A percentile compares a stretch with the other conserved stretches of the same genome.
These are phyloP conservation scores for Dispira parvispora DNA, from an alignment of 192 early-diverging fungal species.

Conservation along the genomic window DNA sequence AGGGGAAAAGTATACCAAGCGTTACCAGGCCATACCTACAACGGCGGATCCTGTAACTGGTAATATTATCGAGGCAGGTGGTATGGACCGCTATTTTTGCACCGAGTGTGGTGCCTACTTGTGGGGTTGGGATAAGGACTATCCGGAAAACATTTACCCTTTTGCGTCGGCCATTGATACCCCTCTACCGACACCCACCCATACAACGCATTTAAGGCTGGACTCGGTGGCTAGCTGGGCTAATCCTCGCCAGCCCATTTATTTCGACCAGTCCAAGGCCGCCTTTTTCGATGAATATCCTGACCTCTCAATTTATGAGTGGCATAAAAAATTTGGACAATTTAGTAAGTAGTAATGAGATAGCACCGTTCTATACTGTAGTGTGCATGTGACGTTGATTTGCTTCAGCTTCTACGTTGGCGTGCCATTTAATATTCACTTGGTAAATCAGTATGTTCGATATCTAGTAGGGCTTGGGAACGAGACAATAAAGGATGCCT, in stretches of 20 bases:
- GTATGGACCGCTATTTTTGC: constrained; percentile 38
- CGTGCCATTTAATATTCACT: too few species aligned
- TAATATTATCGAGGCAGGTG: constrained; percentile 22
- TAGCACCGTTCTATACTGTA: too few species aligned
- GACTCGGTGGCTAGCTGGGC: constrained; percentile 29
- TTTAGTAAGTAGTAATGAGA: constrained; percentile 12
- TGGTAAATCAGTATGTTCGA: too few species aligned
- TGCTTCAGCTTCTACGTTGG: too few species aligned
- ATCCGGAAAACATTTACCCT: constrained; percentile 12
- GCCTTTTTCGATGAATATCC: constrained; percentile 33
- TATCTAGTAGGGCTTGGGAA: too few species aligned
- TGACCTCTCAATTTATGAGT: constrained; percentile 29
- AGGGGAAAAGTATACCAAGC: constrained; percentile 20
- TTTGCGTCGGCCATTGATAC: constrained; percentile 39
- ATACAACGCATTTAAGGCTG: constrained; percentile 24
- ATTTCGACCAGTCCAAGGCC: neutral
- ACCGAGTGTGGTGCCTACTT: constrained; percentile 33
- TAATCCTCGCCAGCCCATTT: constrained; percentile 14
- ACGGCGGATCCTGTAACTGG: constrained; percentile 13
- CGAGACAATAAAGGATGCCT: too few species aligned
- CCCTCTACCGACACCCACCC: constrained; percentile 24
- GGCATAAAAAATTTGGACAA: constrained; percentile 32
- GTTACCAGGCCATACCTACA: constrained; percentile 21
- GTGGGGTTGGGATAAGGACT: constrained; percentile 21
- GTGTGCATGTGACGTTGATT: too few species aligned